phyloP scores from a whole-genome alignment of 805 yeast species.

The Kregervanrija pseudodelftensis region DNA sequence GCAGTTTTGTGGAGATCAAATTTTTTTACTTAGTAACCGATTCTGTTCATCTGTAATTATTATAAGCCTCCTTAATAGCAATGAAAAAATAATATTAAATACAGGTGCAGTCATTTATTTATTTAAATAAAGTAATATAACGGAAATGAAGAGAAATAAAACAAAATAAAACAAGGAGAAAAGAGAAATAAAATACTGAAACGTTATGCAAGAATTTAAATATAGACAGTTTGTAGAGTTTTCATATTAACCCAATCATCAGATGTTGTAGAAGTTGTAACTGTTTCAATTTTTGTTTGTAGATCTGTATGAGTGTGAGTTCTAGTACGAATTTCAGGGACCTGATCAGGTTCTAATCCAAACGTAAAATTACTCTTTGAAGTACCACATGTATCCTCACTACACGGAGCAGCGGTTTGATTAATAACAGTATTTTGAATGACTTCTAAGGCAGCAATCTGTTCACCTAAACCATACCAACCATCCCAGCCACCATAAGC shows the following conservation, averaged over 20 bases:
- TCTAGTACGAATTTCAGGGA: conserved; percentile 2
- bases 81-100: too few relatives aligned
- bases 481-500: conserved; percentile 52
- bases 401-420: conserved; percentile 4
- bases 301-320: conserved; percentile 3
- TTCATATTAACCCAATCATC: neutral
- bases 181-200: too few relatives aligned
- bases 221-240: too few relatives aligned
- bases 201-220: too few relatives aligned
- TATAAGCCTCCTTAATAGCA: too few relatives aligned
- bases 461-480: conserved; percentile 69
- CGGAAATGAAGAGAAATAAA: too few relatives aligned
- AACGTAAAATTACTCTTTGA: conserved; percentile 3
- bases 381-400: conserved; percentile 5
- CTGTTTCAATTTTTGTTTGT: conserved; percentile 1
- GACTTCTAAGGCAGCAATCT: conserved; percentile 64
- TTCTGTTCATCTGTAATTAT: too few relatives aligned
- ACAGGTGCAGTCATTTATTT: too few relatives aligned
- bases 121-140: too few relatives aligned
- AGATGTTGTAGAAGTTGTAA: conserved; percentile 3
- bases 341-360: conserved; percentile 1
- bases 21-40: too few relatives aligned
- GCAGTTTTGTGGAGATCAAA: too few relatives aligned
- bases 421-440: conserved; percentile 49
- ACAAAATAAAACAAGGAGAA: too few relatives aligned